Evolutionary conservation across 768 basidiomycete species (phyloP).

Genomic region (Tricholoma matsutake): DNA sequence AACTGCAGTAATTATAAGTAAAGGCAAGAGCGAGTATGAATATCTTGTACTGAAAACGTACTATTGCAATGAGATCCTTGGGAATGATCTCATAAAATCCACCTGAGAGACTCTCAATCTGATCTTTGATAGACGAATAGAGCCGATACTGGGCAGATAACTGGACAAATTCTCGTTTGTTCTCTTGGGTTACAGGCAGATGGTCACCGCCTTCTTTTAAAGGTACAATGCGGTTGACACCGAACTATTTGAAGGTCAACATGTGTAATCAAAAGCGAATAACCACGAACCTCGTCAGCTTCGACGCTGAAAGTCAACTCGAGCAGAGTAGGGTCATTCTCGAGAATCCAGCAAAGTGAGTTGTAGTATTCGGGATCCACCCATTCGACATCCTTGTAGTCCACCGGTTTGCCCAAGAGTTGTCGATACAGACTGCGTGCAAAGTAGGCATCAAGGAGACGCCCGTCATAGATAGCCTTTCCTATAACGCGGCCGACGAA

Average conservation of each 20-base stretch:
- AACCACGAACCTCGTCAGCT: constrained; percentile 76
- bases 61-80: constrained; percentile 91
- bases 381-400: constrained; percentile 96
- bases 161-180: constrained; percentile 95
- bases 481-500: constrained; percentile 98
- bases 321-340: constrained; percentile 85
- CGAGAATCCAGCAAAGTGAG: constrained; percentile 95
- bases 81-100: constrained; percentile 99
- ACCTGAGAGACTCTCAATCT: constrained; percentile 83
- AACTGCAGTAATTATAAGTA: constrained; percentile 48
- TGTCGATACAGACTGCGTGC: constrained; percentile 96
- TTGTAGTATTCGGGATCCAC: constrained; percentile 99
- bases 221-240: constrained; percentile 82
- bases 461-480: constrained; percentile 95
- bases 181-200: constrained; percentile 91
- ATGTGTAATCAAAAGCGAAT: not conserved
- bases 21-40: not conserved
- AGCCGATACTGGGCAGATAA: constrained; percentile 92
- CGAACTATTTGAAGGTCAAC: constrained; percentile 57
- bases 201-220: constrained; percentile 83
- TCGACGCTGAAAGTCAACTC: constrained; percentile 96
- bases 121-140: constrained; percentile 91
- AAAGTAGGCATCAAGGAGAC: constrained; percentile 96
- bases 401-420: constrained; percentile 89
- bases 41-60: constrained; percentile 35